Evolutionary conservation across 2,329 filamentous ascomycete genomes (phyloP).

Genomic region (Colletotrichum sp.): DNA sequence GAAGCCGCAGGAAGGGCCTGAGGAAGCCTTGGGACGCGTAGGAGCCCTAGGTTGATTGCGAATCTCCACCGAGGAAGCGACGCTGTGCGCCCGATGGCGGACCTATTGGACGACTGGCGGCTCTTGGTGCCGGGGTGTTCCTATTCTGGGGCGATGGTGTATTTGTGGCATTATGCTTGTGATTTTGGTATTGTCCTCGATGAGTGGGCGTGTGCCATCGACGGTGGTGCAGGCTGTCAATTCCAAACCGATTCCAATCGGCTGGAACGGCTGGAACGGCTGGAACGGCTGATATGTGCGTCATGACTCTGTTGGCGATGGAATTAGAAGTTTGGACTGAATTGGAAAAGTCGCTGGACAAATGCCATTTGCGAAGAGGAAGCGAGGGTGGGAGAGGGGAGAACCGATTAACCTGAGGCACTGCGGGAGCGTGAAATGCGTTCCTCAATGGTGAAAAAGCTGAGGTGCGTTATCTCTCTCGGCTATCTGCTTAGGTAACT

Average conservation of each 20-base stretch:
- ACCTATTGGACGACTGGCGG: constrained; percentile 5
- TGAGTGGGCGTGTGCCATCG: not conserved
- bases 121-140: not conserved
- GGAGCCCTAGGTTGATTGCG: not conserved
- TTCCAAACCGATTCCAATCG: not conserved
- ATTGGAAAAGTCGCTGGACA: not conserved
- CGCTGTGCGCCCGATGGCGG: constrained; percentile 13
- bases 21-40: not conserved
- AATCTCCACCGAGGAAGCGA: not conserved
- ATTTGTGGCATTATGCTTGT: constrained; percentile 3
- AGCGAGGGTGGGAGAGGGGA: not conserved
- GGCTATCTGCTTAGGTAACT: not conserved
- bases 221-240: not conserved
- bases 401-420: not conserved
- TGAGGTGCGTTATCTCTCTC: not conserved
- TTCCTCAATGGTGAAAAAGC: not conserved
- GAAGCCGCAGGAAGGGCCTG: not conserved
- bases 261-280: not conserved
- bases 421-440: not conserved
- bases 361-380: not conserved
- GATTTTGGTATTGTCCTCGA: not conserved
- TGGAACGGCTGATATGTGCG: not conserved
- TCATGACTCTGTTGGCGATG: not conserved
- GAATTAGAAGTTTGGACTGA: not conserved
- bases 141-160: not conserved